These are phyloP conservation scores for Tolypocladium tropicale DNA, from an alignment of 2,329 filamentous ascomycete species.

Conservation along the genomic window DNA sequence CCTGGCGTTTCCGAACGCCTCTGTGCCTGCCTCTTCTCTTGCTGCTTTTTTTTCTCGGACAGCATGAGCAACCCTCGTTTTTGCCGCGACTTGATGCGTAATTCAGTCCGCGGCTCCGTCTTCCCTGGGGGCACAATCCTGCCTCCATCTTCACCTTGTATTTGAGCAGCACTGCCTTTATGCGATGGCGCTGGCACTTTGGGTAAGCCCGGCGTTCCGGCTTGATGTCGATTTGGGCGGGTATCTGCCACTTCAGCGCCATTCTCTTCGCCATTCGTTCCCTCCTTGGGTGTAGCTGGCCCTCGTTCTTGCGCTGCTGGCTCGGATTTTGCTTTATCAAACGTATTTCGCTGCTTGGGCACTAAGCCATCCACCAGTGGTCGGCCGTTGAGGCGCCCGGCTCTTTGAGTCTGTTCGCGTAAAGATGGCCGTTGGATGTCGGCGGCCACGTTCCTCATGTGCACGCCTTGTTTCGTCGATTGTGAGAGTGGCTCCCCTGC, in stretches of 20 bases:
- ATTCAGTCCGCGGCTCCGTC: conserved; percentile 27
- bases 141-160: neutral
- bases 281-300: neutral
- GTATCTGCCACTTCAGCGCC: neutral
- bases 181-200: neutral
- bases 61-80: conserved; percentile 38
- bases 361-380: neutral
- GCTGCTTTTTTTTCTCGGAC: conserved; percentile 20
- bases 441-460: neutral
- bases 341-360: neutral
- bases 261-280: neutral
- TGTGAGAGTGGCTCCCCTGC: neutral
- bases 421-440: neutral
- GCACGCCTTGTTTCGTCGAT: neutral
- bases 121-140: neutral
- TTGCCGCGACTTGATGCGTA: conserved; percentile 35
- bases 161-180: neutral
- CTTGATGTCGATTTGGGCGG: neutral
- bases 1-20: neutral
- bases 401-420: neutral
- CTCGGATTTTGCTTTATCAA: neutral
- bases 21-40: neutral
- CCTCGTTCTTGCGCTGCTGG: neutral
- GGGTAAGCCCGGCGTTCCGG: neutral
- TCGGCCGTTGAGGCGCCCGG: neutral